phyloP scores from a whole-genome alignment of 306 rosid genomes.

The Begonia loranthoides region DNA sequence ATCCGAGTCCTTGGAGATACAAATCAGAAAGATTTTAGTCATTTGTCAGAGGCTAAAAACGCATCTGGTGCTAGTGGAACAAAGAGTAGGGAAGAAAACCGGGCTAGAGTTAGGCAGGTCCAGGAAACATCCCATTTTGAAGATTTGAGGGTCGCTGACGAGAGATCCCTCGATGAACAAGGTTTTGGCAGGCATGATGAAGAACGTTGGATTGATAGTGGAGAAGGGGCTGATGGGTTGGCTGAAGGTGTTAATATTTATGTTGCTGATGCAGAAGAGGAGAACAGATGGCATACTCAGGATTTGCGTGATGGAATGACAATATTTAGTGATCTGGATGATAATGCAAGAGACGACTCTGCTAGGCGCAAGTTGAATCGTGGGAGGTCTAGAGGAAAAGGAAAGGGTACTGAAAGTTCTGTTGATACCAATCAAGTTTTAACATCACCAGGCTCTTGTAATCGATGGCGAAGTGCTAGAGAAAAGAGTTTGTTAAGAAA shows the following conservation, averaged over 20 bases:
- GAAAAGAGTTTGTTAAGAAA: conserved; percentile 44
- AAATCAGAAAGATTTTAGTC: conserved; percentile 67
- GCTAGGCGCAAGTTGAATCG: conserved; percentile 66
- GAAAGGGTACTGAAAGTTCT: conserved; percentile 54
- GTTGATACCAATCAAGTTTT: conserved; percentile 50
- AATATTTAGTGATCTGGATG: conserved; percentile 55
- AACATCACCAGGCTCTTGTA: conserved; percentile 69
- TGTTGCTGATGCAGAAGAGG: conserved; percentile 41
- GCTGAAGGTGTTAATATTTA: conserved; percentile 27
- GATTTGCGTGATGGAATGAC: conserved; percentile 59
- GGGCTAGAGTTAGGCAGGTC: conserved; percentile 63
- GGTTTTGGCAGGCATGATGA: conserved; percentile 41
- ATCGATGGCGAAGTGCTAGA: conserved; percentile 46
- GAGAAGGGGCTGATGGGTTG: conserved; percentile 42
- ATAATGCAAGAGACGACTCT: conserved; percentile 64
- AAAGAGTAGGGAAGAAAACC: conserved; percentile 68
- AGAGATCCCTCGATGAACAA: conserved; percentile 54
- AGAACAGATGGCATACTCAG: conserved; percentile 49
- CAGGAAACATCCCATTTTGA: conserved; percentile 53
- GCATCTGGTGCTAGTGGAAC: conserved; percentile 27
- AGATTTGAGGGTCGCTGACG: conserved; percentile 51
- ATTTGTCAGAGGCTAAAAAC: conserved; percentile 49
- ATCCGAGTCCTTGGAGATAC: conserved; percentile 72
- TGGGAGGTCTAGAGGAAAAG: conserved; percentile 66
- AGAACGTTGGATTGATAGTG: conserved; percentile 45